Evolutionary conservation across 306 rosid species (phyloP), one percentile per base, ranked within the genome.

Genomic region (Argentina anserina): DNA sequence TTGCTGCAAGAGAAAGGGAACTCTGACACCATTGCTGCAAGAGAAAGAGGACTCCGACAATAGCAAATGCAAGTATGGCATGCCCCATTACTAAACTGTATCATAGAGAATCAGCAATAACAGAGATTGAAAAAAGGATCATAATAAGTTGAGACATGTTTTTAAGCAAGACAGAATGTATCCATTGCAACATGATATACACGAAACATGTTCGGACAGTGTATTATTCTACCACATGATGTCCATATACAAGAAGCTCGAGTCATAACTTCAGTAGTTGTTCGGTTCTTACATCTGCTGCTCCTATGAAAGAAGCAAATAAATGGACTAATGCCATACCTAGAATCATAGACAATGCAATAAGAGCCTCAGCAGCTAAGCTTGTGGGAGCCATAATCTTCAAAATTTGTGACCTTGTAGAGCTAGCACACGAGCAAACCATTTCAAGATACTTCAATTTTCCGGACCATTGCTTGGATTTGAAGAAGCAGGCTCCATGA

Each of bases 271-370:
- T 53, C 47, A n/a, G 34, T 18, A 4, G 75, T 17, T 33, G 64
- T 66, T 63, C 76, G 29, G 23, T 29, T 62, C 21, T 53, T 62
- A 58, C 69, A 20, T 56, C 46, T 67, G 77, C 66, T 33, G 76
- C 73, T 55, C 59, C 70, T 64, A 37, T 55, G 47, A 26, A 26
- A 23, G 76, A 15, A 15, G 42, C 29, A 69, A 40, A 47, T 52
- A 61, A 28, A 63, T 62, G 47, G 52, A 55, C 9, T 5, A 31
- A 31, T 18, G 42, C 13, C 20, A 39, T 36, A 39, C 26, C 36
- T 45, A 15, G n/a, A n/a, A n/a, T n/a, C n/a, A n/a, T n/a, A n/a
- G n/a, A n/a, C n/a, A n/a, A 65, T 2, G 15, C 17, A 23, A 21
- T 28, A 33, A 47, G n/a, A 15, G 23, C 40, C 33, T 26, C 75